Evolutionary conservation across 139 green algal genomes (phyloP), one percentile per base, ranked within the genome.

Genomic region (Chlamydomonas sphaeroides): DNA sequence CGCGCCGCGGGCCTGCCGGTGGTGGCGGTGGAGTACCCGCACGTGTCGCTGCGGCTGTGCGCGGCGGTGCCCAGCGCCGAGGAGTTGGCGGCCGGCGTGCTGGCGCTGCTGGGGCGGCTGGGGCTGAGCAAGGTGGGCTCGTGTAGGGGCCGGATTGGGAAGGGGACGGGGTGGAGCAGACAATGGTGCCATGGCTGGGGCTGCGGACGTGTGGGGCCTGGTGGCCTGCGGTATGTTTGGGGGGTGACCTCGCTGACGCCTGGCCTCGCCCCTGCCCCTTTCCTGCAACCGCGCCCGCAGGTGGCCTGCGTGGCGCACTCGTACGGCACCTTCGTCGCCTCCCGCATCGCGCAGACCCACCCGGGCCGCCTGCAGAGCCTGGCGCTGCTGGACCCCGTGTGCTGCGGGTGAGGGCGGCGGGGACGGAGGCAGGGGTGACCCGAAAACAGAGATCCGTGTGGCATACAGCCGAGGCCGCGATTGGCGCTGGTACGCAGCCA

Each of bases 321-420:
- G 38, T 93, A 92, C 68, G 90, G 90, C 69, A 93, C 90, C 2
- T 91, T 93, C 80, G 84, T 92, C 32, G 88, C 88, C 15, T 87
- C 75, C 59, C 79, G 78, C 39, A 72, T 93, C 32, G 77, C 72
- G 20, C 81, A 81, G 33, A 35, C 68, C 32, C 80, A 92, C 62
- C 68, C 30, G 23, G 39, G 59, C 3, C 70, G 84, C 26, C 73
- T 94, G 28, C 83, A 86, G 68, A 84, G 65, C 23, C 71, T 92
- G 48, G 87, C 68, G 66, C 74, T 93, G 21, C 80, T 93, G 33
- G 90, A 93, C 79, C 90, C 90, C 0, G 90, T 94, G 41, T 90
- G 85, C 74, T 78, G 89, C 15, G 80, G 84, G 74, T 80, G 74
- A n/a, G 74, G 36, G n/a, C n/a, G 32, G 30, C 10, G 23, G 69